Evolutionary conservation across 73 alveolate genomes (phyloP).

Genomic region (Symbiodinium natans): DNA sequence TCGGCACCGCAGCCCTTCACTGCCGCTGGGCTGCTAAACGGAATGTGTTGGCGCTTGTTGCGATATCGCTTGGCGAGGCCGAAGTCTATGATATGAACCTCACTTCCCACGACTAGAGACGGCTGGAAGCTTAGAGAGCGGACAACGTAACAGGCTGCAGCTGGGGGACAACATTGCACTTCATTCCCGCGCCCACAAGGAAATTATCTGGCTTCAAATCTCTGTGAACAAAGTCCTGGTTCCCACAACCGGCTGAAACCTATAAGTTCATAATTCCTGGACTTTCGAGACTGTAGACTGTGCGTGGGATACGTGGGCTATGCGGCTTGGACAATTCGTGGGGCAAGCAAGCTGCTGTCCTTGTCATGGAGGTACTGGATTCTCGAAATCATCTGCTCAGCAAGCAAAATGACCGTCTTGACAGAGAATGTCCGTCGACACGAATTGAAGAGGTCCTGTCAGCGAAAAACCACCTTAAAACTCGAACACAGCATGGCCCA

Average conservation of each 20-base stretch:
- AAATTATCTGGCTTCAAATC: conserved; percentile 95
- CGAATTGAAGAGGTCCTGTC: conserved; percentile 95
- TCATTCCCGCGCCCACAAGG: conserved; percentile 47
- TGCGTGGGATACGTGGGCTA: too few species aligned
- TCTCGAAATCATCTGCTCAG: conserved; percentile 96
- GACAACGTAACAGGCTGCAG: not conserved
- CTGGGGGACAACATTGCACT: conserved; percentile 20
- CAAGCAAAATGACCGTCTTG: conserved; percentile 96
- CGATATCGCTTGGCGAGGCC: conserved; percentile 95
- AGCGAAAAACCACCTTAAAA: not conserved
- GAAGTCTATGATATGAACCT: conserved; percentile 95
- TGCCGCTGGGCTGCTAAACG: conserved; percentile 44
- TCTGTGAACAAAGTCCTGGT: conserved; percentile 85
- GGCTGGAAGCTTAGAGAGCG: not conserved
- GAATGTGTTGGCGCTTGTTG: conserved; percentile 94
- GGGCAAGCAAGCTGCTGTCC: not conserved
- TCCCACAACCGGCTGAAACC: not conserved
- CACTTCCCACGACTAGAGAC: not conserved
- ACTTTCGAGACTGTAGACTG: too few species aligned
- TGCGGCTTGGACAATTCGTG: too few species aligned
- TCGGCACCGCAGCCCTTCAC: not conserved
- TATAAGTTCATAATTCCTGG: too few species aligned
- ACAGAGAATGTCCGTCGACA: conserved; percentile 96
- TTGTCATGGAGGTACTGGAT: conserved; percentile 96
- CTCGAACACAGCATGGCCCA: too few species aligned